A percentile compares a stretch with the other conserved stretches of the same genome.
Conservation (phyloP, 2,329 filamentous ascomycete genomes). For the Pyrenophora seminiperda region DNA sequence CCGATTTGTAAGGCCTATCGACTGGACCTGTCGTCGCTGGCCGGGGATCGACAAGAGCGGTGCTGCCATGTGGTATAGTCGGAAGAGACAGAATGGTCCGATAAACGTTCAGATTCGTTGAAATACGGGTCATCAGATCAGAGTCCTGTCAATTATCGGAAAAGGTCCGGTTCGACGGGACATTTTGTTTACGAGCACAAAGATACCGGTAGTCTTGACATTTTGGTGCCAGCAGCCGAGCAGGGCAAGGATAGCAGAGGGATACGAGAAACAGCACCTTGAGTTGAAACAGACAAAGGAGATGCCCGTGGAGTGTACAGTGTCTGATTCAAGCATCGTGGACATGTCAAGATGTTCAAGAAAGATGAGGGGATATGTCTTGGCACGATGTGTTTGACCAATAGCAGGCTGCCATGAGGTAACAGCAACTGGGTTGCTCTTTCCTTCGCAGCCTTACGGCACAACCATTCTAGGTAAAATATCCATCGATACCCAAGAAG, state of each 20-base stretch:
- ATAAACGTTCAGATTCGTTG: too few species aligned
- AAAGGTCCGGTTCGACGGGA: too few species aligned
- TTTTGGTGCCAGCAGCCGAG: background rate
- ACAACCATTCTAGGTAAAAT: too few species aligned
- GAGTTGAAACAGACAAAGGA: too few species aligned
- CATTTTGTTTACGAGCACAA: background rate
- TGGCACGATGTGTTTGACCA: conserved; percentile 9
- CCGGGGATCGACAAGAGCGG: too few species aligned
- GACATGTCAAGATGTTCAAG: conserved; percentile 12
- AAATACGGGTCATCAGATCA: too few species aligned
- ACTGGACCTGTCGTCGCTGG: background rate
- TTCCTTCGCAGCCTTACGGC: background rate
- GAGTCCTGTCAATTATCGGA: too few species aligned
- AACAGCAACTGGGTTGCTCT: conserved; percentile 16
- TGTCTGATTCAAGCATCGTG: background rate
- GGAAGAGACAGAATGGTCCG: background rate
- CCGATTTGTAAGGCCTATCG: background rate
- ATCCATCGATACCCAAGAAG: too few species aligned
- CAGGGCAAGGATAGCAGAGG: background rate
- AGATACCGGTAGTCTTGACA: background rate
- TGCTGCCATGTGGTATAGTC: background rate
- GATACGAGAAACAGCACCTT: background rate
- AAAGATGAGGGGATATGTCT: conserved; percentile 19
- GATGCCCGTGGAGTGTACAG: background rate
- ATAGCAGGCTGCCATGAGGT: conserved; percentile 20